Evolutionary conservation across 306 rosid species (phyloP).

Genomic region (Quercus berberidifolia): DNA sequence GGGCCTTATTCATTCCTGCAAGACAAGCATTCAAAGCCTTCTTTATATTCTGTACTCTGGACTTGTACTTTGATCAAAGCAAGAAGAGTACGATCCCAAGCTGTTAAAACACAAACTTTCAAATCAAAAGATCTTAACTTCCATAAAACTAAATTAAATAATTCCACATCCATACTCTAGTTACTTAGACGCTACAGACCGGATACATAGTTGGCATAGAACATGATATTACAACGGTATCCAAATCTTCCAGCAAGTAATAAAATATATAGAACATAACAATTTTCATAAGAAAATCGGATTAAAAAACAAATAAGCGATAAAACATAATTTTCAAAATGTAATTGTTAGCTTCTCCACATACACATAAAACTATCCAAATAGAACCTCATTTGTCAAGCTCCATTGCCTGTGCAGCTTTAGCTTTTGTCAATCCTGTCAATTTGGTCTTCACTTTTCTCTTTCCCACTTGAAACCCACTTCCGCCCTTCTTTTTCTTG

Average conservation of each 20-base stretch:
- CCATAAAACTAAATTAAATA: neutral
- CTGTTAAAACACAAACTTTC: neutral
- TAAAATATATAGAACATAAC: neutral
- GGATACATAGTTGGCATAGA: neutral
- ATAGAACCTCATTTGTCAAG: slow-evolving; percentile 62
- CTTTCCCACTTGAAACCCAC: slow-evolving; percentile 88
- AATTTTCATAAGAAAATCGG: neutral
- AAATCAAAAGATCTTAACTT: neutral
- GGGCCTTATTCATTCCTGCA: neutral
- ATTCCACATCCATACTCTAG: neutral
- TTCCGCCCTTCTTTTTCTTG: slow-evolving; percentile 59
- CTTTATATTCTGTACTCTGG: neutral
- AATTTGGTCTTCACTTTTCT: slow-evolving; percentile 76
- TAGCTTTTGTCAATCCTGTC: slow-evolving; percentile 73
- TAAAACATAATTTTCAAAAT: neutral
- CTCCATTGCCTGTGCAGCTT: slow-evolving; percentile 88
- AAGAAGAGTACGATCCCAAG: neutral
- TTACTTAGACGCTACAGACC: neutral
- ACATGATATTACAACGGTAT: neutral
- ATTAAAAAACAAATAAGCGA: neutral
- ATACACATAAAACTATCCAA: neutral
- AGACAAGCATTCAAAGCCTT: neutral
- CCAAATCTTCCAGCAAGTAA: neutral
- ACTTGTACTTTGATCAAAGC: neutral
- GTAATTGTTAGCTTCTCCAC: slow-evolving; percentile 3